Evolutionary conservation across 2,329 filamentous ascomycete species (phyloP), one percentile per base, ranked within the genome.

Genomic region (Diplodia sapinea): DNA sequence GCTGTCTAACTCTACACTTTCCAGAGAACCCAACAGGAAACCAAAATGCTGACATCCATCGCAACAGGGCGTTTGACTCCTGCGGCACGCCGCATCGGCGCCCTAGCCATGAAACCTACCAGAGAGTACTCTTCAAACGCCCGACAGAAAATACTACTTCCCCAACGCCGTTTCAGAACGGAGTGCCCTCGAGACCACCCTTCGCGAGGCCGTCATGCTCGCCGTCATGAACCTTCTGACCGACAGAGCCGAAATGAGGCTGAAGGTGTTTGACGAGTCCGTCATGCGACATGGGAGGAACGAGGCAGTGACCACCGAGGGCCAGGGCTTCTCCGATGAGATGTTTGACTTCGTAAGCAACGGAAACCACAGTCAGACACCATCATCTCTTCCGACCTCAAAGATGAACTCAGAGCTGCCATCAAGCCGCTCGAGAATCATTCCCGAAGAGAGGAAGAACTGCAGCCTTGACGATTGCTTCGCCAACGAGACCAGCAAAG

Each of bases 291-390:
- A 71, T 51, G 81, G 79, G 79, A 74, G 74, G 49, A 70, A 71
- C 2, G 73, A 75, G 51, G 73, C 73, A 4, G 43, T 70, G 1
- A 50, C 57, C 26, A 61, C 20, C 12, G 61, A 69, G 17, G 66
- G 50, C 20, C 49, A 67, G n/a, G 59, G 68, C 4, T 68, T 72
- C n/a, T 68, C 31, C 20, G 38, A 65, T 29, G 55, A 64, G 4
- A 70, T 69, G 65, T 72, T 71, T 57, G 59, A 66, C 20, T 62
- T 54, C 29, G 68, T 70, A 38, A 47, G 66, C 65, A 43, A 17
- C 40, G n/a, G 23, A 29, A 62, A 15, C 11, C 23, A 15, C 33
- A 89, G 73, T 85, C 85, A 0, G 86, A 88, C 73, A 73, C 70
- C 2, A 73, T 79, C 3, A 73, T 88, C 2, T 68, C 79, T 0